Evolutionary conservation across 2,329 filamentous ascomycete species (phyloP).

Genomic region (Neonectria sp.): DNA sequence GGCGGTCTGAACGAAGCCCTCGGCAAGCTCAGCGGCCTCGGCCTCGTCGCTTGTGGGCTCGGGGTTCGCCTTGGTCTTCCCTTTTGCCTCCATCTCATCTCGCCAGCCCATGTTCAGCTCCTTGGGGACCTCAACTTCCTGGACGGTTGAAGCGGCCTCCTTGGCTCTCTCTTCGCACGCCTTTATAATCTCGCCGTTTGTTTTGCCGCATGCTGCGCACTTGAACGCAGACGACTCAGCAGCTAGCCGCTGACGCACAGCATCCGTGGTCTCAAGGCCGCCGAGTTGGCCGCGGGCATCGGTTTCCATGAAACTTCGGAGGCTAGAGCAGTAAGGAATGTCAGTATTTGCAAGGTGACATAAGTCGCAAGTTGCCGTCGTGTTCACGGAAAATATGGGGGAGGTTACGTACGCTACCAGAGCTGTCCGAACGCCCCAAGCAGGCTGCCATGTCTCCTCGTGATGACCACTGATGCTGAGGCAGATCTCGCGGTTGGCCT

Average conservation of each 20-base stretch:
- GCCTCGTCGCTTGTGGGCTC: constrained; percentile 50
- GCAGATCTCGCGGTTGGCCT: constrained; percentile 97
- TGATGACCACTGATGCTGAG: constrained; percentile 95
- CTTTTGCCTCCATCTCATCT: constrained; percentile 74
- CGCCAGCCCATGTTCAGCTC: constrained; percentile 79
- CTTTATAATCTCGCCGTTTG: constrained; percentile 80
- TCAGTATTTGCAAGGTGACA: constrained; percentile 15
- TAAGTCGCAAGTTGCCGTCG: no score
- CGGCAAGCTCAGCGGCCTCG: constrained; percentile 67
- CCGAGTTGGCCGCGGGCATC: constrained; percentile 91
- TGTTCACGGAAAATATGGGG: neutral
- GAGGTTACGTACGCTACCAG: constrained; percentile 74
- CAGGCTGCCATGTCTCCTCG: constrained; percentile 98
- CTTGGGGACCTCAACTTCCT: constrained; percentile 65
- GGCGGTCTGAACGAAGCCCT: constrained; percentile 71
- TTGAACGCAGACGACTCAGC: constrained; percentile 74
- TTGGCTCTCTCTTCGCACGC: constrained; percentile 76
- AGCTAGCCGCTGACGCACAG: constrained; percentile 79
- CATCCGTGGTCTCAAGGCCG: constrained; percentile 83
- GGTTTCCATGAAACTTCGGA: constrained; percentile 94
- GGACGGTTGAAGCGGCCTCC: constrained; percentile 49
- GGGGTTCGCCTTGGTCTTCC: constrained; percentile 23
- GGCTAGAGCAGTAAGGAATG: constrained; percentile 50
- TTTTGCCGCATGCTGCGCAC: constrained; percentile 79
- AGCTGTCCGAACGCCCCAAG: constrained; percentile 95